Base-by-base conservation (phyloP, 257 asterid species). In the Solanum arcanum region DNA sequence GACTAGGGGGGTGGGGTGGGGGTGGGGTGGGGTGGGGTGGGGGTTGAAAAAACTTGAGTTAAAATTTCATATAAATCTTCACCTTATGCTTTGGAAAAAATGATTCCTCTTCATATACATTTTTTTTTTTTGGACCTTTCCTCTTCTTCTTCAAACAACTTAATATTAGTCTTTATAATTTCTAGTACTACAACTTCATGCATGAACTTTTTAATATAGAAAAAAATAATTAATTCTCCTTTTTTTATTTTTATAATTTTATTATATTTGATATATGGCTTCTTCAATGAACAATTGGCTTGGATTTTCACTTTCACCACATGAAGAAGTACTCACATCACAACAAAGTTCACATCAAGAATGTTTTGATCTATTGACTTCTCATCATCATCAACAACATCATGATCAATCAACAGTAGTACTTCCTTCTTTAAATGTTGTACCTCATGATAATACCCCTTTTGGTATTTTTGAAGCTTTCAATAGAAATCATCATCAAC, bases 221-320 rank as follows among this genome's bases (percentile, higher is more conserved):
- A 10, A 25, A 77, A 77, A 75, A 62, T n/a, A 62, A 62, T 25
- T 27, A 78, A 25, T 78, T 14, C 21, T 25, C 23, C 62, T 7
- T 6, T 0, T 6, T 14, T 49, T 49, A 18, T 16, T 15, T 18
- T 18, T 7, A 33, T 0, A 41, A 1, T 13, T 18, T 2, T 15
- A 1, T 64, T n/a, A 64, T 37, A 12, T 46, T 41, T 80, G 33
- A 90, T 47, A 47, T 47, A 47, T 92, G 92, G 89, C 83, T 90
- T 89, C 83, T 74, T 91, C 94, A 49, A 93, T 93, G 94, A 93
- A 93, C 39, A 91, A 94, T 90, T 95, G 98, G 98, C 88, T 95
- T 39, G 95, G 96, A 7, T 95, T 94, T 89, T 94, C 98, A 83
- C 93, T 95, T 64, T 93, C 95, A 35, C 92, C 92, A 33, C 94